Evolutionary conservation across 345 rosid genomes (phyloP), one percentile per base, ranked within the genome.

Genomic region (Turritis glabra): DNA sequence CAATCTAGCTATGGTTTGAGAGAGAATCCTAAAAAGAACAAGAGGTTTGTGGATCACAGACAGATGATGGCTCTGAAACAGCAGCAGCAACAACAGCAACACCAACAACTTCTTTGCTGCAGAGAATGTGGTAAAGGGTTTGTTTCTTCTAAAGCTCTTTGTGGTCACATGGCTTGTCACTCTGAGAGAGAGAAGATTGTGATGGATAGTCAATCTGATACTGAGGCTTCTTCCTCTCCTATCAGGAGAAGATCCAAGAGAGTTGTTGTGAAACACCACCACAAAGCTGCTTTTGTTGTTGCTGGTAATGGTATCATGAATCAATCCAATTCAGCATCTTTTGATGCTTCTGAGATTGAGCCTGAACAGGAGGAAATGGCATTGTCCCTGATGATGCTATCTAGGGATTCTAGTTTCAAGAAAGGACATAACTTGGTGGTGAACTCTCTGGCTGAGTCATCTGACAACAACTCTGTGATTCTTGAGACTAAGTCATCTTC

Each of bases 111-210:
- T 23, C 82, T 83, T 74, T 26, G 76, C 18, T 92, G 98, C 57
- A 90, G 82, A 72, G 91, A 87, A 85, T 92, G 96, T 78, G 96
- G 98, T 48, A 92, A 92, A 80, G 90, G 90, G 41, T 92, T 92
- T 67, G 86, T 73, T 46, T 88, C 96, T 12, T 52, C 85, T 73
- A 92, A 92, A 86, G 98, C 98, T 69, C 87, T 92, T 25, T 92
- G 95, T 67, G 96, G 96, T 69, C 98, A 92, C 79, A 90, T 89
- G 95, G 98, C 98, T 77, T 84, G 79, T 79, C 95, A 92, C 72
- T 89, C 98, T 11, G 87, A 85, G 63, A 85, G 84, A 74, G 91
- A 84, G 14, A 85, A 78, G 80, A 43, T 40, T 27, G 68, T 85
- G 10, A 64, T 73, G 82, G 93, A 90, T 57, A 84, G 84, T 76